Base-by-base conservation (phyloP, 2,329 filamentous ascomycete species). In the Didymella pomorum region DNA sequence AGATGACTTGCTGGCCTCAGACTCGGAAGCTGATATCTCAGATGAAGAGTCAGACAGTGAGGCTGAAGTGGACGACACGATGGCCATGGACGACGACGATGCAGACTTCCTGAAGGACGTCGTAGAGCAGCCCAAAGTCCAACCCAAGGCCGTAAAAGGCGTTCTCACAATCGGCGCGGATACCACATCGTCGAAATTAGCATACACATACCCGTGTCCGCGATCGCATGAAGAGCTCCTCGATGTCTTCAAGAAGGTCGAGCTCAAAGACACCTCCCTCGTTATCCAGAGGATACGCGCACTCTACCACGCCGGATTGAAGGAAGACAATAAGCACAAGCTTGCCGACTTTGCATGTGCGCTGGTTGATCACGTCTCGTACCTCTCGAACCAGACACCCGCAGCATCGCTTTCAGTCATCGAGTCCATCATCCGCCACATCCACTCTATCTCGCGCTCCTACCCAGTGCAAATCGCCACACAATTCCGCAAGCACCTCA, bases 231-330 rank as follows among this genome's bases (percentile, higher is more conserved):
- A 86, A 11, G 89, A 96, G 67, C 83, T 99, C 44, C 78, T 93
- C 28, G 76, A 84, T 20, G 82, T 91, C 2, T 84, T 89, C 45
- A 81, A 86, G 49, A 80, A 82, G 39, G 83, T 93, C 37, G 79
- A 88, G 0, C 72, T 84, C 16, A 79, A 87, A 11, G 88, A 92
- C 68, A 78, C 94, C 1, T 89, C 93, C 0, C 90, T 86, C 0
- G 89, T 96, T 39, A 83, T 99, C 23, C 93, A 97, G 76, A 87
- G 94, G 60, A 95, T 99, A 68, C 88, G 95, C 77, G 90, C 93
- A 12, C 81, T 97, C n/a, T 90, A 98, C 74, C 93, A 98, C 72
- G 91, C 94, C 8, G 93, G 94, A 66, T 84, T 99, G 29, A 87
- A 90, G 62, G 86, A 86, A 64, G 87, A 89, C 58, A 97, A 99